Base-by-base conservation (phyloP, 176 grass and related monocot species). In the Calamus simplicifolius region DNA sequence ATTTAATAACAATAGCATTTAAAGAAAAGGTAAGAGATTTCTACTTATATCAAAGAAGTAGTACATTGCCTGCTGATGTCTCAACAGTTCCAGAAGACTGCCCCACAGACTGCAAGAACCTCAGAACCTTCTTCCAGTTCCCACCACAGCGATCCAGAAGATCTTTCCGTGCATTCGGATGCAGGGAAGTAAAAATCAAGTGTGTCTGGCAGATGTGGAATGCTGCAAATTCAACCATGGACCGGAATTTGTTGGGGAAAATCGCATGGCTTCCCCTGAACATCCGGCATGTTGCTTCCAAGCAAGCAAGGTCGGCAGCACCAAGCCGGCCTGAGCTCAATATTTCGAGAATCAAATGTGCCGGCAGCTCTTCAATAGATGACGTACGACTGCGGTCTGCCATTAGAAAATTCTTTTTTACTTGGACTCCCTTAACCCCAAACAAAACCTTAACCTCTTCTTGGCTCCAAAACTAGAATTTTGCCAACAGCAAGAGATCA, bases 71-170 rank as follows among this genome's bases (percentile, higher is more conserved):
- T 26, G 88, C 68, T 23, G 94, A 82, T 57, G 88, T 93, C 38
- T 79, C 56, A 23, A 89, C 79, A 4, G 87, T 86, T 70, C 70
- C 83, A 1, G 79, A 98, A 17, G 88, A 98, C 56, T 77, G 73
- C 94, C 93, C 85, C 4, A 98, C 84, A 0, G 70, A 89, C 66
- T 98, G 85, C 53, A 98, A 64, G 77, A 98, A 98, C 68, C 94
- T 80, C 55, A 98, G 84, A 35, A 90, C 84, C 70, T 93, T 98
- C 69, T 98, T 98, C 88, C 94, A 98, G 75, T 80, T 98, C 14
- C 88, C 66, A 6, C 71, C 76, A 62, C 81, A 98, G 62, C 94
- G 70, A 35, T 78, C 81, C 16, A 92, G 70, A 16, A 98, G 80
- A 35, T 90, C 81, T 28, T 56, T 77, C 10, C 72, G 72, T 0